Percentiles rank a stretch among this genome's conserved stretches.
These are phyloP conservation scores for Diaporthe nobilis DNA, from an alignment of 2,329 filamentous ascomycete species.

Conservation along the genomic window DNA sequence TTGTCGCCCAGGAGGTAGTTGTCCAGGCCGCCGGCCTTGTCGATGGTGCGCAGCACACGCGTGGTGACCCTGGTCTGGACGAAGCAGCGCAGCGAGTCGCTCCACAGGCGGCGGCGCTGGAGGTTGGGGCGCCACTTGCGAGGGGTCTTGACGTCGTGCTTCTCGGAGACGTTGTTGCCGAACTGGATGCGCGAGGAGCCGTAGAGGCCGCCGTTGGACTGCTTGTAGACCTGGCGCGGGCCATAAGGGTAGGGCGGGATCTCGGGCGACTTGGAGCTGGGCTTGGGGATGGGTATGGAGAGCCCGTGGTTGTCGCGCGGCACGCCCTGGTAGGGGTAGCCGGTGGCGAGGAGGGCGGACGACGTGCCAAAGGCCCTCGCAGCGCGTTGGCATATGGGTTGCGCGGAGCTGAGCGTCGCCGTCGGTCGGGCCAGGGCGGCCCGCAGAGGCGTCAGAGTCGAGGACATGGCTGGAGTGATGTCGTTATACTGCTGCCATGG, in stretches of 20 bases:
- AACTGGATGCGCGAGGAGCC: constrained; percentile 79
- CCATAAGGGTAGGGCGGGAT: constrained; percentile 81
- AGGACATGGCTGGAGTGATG: constrained; percentile 32
- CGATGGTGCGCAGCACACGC: constrained; percentile 79
- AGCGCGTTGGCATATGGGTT: constrained; percentile 1
- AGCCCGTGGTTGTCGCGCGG: constrained; percentile 33
- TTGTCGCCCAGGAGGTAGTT: constrained; percentile 90
- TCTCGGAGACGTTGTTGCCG: constrained; percentile 81
- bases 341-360: constrained; percentile 46
- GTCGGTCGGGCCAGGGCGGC: constrained; percentile 36
- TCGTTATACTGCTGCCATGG: constrained; percentile 4
- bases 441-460: constrained; percentile 35
- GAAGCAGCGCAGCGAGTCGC: constrained; percentile 70
- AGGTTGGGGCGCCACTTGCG: constrained; percentile 84
- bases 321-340: constrained; percentile 40
- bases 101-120: constrained; percentile 77
- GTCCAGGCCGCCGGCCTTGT: constrained; percentile 90
- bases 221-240: constrained; percentile 79
- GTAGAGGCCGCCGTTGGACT: constrained; percentile 83
- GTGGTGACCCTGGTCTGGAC: constrained; percentile 79
- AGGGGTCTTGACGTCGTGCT: constrained; percentile 78
- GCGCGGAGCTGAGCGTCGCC: neutral
- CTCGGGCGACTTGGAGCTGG: constrained; percentile 55
- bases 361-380: constrained; percentile 55
- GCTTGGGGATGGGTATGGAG: constrained; percentile 59